phyloP scores from a whole-genome alignment of 305 asterid species.

The Vinca major region DNA sequence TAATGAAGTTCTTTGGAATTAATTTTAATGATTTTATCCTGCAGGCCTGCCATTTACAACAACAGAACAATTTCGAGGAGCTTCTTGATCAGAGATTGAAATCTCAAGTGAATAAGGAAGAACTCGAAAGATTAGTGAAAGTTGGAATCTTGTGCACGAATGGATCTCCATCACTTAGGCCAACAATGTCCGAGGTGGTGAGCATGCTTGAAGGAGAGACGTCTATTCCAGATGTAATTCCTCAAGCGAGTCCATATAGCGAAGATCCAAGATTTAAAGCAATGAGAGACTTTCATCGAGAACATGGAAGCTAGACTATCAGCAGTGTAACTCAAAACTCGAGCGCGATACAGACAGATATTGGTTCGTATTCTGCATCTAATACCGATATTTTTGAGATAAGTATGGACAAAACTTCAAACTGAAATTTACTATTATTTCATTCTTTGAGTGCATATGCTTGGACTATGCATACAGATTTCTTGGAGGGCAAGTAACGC shows the following conservation, averaged over 20 bases:
- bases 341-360: conserved; percentile 28
- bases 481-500: background rate
- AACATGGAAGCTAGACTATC: conserved; percentile 35
- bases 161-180: conserved; percentile 70
- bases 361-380: conserved; percentile 31
- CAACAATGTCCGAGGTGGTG: conserved; percentile 73
- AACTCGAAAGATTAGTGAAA: conserved; percentile 49
- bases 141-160: conserved; percentile 69
- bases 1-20: background rate
- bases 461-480: background rate
- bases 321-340: conserved; percentile 35
- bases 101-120: conserved; percentile 31
- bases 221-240: conserved; percentile 38
- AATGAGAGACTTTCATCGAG: conserved; percentile 57
- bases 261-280: conserved; percentile 70
- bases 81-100: conserved; percentile 53
- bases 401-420: conserved; percentile 11
- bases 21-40: conserved; percentile 9
- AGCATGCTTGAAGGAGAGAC: conserved; percentile 68
- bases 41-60: conserved; percentile 72
- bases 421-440: background rate
- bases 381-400: conserved; percentile 25
- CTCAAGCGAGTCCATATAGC: conserved; percentile 37
- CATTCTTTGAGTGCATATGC: background rate
- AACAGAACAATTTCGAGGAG: conserved; percentile 40